These are phyloP conservation scores for Knufia fluminis DNA, from an alignment of 2,329 filamentous ascomycete species.

Conservation along the genomic window DNA sequence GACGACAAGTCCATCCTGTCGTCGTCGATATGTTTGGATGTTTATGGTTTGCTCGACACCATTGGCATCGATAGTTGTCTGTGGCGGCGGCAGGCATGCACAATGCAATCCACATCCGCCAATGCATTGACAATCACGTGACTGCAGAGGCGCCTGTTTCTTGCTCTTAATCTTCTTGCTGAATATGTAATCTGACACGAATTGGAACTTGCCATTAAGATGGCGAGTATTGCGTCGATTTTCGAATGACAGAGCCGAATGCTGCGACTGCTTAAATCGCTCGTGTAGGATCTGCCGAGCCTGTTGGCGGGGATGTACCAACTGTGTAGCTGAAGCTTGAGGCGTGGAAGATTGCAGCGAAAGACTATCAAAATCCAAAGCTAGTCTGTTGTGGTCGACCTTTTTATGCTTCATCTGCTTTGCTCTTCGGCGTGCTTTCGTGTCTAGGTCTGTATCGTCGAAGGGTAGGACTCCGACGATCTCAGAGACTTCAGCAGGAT, in stretches of 20 bases:
- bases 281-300: constrained; percentile 13
- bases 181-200: constrained; percentile 19
- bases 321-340: background rate
- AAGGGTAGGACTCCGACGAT: constrained; percentile 15
- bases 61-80: background rate
- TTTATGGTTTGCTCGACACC: background rate
- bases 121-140: constrained; percentile 1
- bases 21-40: constrained; percentile 3
- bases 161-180: constrained; percentile 11
- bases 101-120: background rate
- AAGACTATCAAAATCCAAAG: constrained; percentile 7
- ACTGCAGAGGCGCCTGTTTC: background rate
- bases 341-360: background rate
- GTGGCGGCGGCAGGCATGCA: background rate
- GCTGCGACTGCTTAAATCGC: constrained; percentile 15
- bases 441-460: constrained; percentile 9
- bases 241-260: constrained; percentile 15
- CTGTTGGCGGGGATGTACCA: constrained; percentile 15
- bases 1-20: constrained; percentile 12
- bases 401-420: constrained; percentile 16
- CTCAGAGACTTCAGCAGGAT: constrained; percentile 12
- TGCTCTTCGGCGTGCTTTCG: constrained; percentile 7
- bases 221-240: constrained; percentile 18
- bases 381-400: background rate
- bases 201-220: constrained; percentile 23